Evolutionary conservation across 1,284 basidiomycete species (phyloP), one percentile per base, ranked within the genome.

Genomic region (Takashimella koratensis): DNA sequence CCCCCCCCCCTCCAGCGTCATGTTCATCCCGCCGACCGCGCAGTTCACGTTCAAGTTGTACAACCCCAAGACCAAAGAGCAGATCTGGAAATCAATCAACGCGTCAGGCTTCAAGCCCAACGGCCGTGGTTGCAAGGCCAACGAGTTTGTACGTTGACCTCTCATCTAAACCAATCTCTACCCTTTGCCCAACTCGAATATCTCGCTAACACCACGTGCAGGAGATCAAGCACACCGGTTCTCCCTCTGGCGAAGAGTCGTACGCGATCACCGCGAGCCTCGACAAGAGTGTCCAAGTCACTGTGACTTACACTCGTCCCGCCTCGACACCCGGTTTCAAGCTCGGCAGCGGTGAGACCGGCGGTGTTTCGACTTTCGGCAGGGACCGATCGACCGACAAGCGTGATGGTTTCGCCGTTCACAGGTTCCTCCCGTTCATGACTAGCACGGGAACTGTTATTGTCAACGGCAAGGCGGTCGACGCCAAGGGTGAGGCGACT

Each of bases 21-120:
- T 74, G 57, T 49, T 77, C 49, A 61, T 77, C 10, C 75, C 76
- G 68, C 93, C 95, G 5, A 91, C 89, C 40, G 86, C 97, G 65
- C 96, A 99, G 75, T 93, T 98, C 77, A 91, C 87, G 3, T 95
- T 88, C 85, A 95, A 94, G 77, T 79, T 90, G 58, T 87, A 84
- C 79, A 86, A 96, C 71, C 87, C 93, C 10, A 80, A 80, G 57
- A 92, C 88, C 11, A 84, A 85, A 57, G 81, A 88, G 68, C 82
- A 78, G 52, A 80, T 81, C 51, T 99, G 95, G 95, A 91, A 89
- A 75, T 94, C 90, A 39, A 74, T 92, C 73, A 93, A 93, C 62
- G 88, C 92, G 39, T 80, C 82, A 67, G 89, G 91, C 72, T 97
- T 96, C 70, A 83, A 76, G 63, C 53, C 59, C 23, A 87, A 98